Conservation (phyloP, 176 grass and related monocot species). For the Dactylis glomerata region DNA sequence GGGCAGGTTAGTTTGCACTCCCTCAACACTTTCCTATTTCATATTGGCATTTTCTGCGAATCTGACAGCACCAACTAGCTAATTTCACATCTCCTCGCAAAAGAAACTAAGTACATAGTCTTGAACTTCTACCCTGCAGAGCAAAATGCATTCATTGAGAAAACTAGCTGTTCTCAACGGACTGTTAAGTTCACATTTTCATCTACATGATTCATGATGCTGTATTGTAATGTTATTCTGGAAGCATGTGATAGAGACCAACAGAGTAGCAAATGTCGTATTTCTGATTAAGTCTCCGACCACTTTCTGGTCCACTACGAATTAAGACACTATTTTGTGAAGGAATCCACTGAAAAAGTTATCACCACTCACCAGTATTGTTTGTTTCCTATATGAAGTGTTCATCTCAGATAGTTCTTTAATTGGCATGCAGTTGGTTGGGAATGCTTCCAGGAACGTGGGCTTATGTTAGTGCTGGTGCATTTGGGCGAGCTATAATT, state of each 20-base stretch:
- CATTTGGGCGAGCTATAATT: conserved; percentile 96
- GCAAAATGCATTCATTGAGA: conserved; percentile 19
- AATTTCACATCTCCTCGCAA: background rate
- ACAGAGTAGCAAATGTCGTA: conserved; percentile 9
- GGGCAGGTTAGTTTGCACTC: conserved; percentile 73
- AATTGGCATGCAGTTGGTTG: conserved; percentile 73
- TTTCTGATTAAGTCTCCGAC: background rate
- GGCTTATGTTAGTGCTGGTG: conserved; percentile 99
- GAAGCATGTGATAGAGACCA: background rate
- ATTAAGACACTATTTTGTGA: background rate
- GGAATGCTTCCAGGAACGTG: conserved; percentile 99
- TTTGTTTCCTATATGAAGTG: background rate
- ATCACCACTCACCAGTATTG: background rate
- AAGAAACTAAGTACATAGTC: background rate
- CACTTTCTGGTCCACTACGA: conserved; percentile 14
- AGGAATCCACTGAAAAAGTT: background rate
- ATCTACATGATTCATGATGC: background rate
- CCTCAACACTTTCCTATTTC: background rate
- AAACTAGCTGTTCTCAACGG: background rate
- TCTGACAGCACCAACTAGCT: background rate
- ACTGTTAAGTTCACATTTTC: background rate
- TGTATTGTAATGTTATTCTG: background rate
- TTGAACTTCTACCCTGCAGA: background rate
- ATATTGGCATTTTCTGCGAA: background rate
- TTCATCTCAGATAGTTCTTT: conserved; percentile 28